Conservation (phyloP, 2,329 filamentous ascomycete genomes). For the Aspergillus novofumigatus region DNA sequence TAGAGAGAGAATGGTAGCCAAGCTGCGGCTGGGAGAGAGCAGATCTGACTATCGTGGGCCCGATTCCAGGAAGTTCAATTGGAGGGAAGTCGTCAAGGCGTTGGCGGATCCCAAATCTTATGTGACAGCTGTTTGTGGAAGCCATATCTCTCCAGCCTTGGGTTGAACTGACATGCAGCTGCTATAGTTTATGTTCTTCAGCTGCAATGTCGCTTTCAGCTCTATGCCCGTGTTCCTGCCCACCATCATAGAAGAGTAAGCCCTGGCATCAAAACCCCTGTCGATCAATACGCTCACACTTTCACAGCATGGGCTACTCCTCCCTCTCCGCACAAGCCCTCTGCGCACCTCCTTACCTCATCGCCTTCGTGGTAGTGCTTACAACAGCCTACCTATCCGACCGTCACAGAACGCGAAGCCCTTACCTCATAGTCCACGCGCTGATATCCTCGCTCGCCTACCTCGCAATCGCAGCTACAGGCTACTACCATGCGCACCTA, state of each 20-base stretch:
- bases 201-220: conserved; percentile 81
- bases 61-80: conserved; percentile 42
- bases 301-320: conserved; percentile 63
- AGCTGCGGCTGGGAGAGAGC: conserved; percentile 59
- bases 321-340: conserved; percentile 68
- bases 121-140: conserved; percentile 57
- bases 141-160: no score
- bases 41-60: conserved; percentile 35
- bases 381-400: conserved; percentile 71
- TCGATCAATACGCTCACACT: not conserved
- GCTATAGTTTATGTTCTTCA: conserved; percentile 68
- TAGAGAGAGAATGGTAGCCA: conserved; percentile 66
- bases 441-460: conserved; percentile 63
- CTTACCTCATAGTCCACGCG: conserved; percentile 66
- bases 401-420: conserved; percentile 56
- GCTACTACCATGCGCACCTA: conserved; percentile 39
- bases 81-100: conserved; percentile 55
- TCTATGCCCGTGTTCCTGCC: conserved; percentile 85
- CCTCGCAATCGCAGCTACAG: conserved; percentile 57
- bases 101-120: conserved; percentile 66
- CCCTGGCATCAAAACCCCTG: not conserved
- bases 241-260: conserved; percentile 64
- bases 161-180: not conserved
- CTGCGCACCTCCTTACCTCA: conserved; percentile 74
- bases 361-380: conserved; percentile 69